phyloP scores from a whole-genome alignment of 2,329 filamentous ascomycete species.

The Verticillium albo-atrum region DNA sequence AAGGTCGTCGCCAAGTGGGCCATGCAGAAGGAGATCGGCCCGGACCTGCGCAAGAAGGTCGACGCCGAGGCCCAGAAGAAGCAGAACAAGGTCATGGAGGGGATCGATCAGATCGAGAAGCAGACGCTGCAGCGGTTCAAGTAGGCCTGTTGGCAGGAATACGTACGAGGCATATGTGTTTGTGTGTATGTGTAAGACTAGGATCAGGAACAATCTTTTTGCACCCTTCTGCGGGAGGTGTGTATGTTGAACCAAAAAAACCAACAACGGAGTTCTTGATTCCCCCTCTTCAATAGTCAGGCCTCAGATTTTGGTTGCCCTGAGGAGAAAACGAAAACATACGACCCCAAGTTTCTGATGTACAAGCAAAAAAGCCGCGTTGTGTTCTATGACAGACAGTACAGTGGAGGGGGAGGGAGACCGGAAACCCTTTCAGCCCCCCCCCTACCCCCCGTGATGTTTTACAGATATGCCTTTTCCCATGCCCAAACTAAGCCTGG shows the following conservation, averaged over 20 bases:
- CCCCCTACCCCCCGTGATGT: background rate
- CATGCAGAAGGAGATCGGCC: constrained; percentile 35
- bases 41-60: constrained; percentile 45
- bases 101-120: constrained; percentile 46
- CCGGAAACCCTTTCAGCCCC: too few species aligned
- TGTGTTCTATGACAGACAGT: background rate
- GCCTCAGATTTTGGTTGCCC: background rate
- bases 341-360: constrained; percentile 2
- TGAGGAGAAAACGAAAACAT: constrained; percentile 7
- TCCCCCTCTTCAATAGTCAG: too few species aligned
- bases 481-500: constrained; percentile 12
- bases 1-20: constrained; percentile 46
- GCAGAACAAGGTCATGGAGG: constrained; percentile 49
- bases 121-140: constrained; percentile 37
- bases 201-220: too few species aligned
- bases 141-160: constrained; percentile 12
- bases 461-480: background rate
- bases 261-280: background rate
- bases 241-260: too few species aligned
- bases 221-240: constrained; percentile 1
- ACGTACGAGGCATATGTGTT: background rate
- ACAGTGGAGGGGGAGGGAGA: background rate
- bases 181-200: too few species aligned
- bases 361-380: constrained; percentile 7
- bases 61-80: constrained; percentile 42